These are phyloP conservation scores for Passalora sequoiae DNA, from an alignment of 2,329 filamentous ascomycete genomes.

Conservation along the genomic window DNA sequence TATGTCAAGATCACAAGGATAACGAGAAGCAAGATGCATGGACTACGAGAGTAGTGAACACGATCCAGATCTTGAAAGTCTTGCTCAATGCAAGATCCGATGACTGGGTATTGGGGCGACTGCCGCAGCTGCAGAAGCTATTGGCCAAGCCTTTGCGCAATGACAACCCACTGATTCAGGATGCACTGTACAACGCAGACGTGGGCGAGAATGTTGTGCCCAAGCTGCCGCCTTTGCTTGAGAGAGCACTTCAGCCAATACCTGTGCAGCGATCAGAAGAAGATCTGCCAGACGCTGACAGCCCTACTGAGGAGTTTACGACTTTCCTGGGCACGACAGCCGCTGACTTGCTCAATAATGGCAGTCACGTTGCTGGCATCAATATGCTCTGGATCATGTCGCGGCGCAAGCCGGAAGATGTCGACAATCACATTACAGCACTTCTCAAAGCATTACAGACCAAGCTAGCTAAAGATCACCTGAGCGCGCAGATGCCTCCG, in stretches of 20 bases:
- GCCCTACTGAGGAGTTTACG: constrained; percentile 79
- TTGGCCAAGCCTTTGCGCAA: constrained; percentile 83
- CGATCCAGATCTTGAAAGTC: constrained; percentile 84
- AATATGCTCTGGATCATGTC: constrained; percentile 92
- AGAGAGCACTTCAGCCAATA: constrained; percentile 80
- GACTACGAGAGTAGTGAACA: constrained; percentile 84
- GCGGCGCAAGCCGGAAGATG: constrained; percentile 74
- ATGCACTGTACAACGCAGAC: constrained; percentile 75
- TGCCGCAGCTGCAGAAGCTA: constrained; percentile 75
- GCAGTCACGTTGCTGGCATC: constrained; percentile 79
- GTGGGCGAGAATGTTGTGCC: constrained; percentile 60
- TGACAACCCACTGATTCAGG: constrained; percentile 87
- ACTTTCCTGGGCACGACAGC: constrained; percentile 78
- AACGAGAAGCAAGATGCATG: constrained; percentile 62
- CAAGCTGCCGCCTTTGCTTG: constrained; percentile 65
- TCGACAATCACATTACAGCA: constrained; percentile 80
- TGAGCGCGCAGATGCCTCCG: constrained; percentile 62
- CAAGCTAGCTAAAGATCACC: constrained; percentile 89
- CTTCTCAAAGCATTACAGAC: constrained; percentile 91
- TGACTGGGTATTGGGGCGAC: constrained; percentile 80
- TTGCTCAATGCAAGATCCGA: constrained; percentile 82
- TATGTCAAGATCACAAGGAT: constrained; percentile 63
- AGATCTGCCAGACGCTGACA: constrained; percentile 63
- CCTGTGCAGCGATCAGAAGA: constrained; percentile 72
- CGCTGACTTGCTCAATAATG: constrained; percentile 70